These are phyloP conservation scores for Glycine tomentella DNA, from an alignment of 306 rosid species.

Conservation along the genomic window DNA sequence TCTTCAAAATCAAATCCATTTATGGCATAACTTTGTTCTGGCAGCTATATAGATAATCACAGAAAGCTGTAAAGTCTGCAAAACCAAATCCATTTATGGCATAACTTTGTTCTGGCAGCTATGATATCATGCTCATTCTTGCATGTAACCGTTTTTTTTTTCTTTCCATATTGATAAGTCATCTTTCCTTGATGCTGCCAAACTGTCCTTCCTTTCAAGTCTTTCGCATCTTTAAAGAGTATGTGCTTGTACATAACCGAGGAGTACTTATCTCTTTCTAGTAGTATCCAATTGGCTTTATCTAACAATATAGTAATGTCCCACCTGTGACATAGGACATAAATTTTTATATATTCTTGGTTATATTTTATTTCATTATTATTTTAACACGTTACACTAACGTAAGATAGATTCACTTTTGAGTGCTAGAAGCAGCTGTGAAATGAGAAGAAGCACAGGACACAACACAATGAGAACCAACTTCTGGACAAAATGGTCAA, in stretches of 20 bases:
- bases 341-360: conserved; percentile 44
- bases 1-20: conserved; percentile 44
- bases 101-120: too few relatives aligned
- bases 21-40: conserved; percentile 38
- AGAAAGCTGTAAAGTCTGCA: too few relatives aligned
- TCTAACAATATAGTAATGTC: conserved; percentile 47
- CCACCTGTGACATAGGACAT: conserved; percentile 51
- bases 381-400: conserved; percentile 49
- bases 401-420: conserved; percentile 16
- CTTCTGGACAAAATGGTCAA: conserved; percentile 53
- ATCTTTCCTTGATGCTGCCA: conserved; percentile 58
- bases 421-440: too few relatives aligned
- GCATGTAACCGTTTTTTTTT: conserved; percentile 36
- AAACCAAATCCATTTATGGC: too few relatives aligned
- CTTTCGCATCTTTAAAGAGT: conserved; percentile 45
- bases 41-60: too few relatives aligned
- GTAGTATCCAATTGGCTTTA: conserved; percentile 50
- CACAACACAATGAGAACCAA: conserved; percentile 36
- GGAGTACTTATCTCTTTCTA: conserved; percentile 46
- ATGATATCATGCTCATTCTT: conserved; percentile 44
- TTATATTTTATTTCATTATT: conserved; percentile 42
- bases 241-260: conserved; percentile 44
- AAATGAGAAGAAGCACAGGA: too few relatives aligned
- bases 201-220: conserved; percentile 50
- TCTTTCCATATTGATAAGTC: conserved; percentile 43